Evolutionary conservation across 1,284 basidiomycete species (phyloP).

Genomic region (Peniophora sp.): DNA sequence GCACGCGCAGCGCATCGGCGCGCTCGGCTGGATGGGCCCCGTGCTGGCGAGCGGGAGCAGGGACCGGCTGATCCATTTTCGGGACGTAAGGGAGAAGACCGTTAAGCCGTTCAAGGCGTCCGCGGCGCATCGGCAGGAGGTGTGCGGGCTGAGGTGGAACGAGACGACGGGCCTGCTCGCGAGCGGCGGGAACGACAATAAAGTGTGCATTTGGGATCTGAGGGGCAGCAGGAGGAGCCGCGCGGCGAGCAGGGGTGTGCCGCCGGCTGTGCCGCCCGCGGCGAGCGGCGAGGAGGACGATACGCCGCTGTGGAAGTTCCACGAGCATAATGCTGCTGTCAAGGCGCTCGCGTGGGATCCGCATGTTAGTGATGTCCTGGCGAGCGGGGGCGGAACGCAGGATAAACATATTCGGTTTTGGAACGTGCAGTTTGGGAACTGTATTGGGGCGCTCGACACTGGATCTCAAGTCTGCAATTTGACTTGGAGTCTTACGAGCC

Average conservation of each 20-base stretch:
- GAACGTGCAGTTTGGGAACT: slow-evolving; percentile 85
- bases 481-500: slow-evolving; percentile 92
- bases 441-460: slow-evolving; percentile 85
- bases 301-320: slow-evolving; percentile 86
- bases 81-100: slow-evolving; percentile 77
- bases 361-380: slow-evolving; percentile 85
- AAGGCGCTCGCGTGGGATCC: slow-evolving; percentile 99
- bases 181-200: slow-evolving; percentile 97
- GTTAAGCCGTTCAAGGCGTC: slow-evolving; percentile 72
- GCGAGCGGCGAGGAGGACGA: slow-evolving; percentile 27
- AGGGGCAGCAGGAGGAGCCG: slow-evolving; percentile 44
- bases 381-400: slow-evolving; percentile 96
- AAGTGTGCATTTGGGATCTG: slow-evolving; percentile 93
- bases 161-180: slow-evolving; percentile 51
- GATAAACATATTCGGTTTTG: slow-evolving; percentile 97
- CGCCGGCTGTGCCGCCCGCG: slow-evolving; percentile 9
- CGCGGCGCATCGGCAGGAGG: slow-evolving; percentile 87
- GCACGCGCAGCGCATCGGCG: slow-evolving; percentile 85
- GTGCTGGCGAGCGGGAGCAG: slow-evolving; percentile 89
- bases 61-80: slow-evolving; percentile 86
- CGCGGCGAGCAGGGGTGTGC: slow-evolving; percentile 20
- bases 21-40: slow-evolving; percentile 89
- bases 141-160: slow-evolving; percentile 95
- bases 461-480: slow-evolving; percentile 97
- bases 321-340: slow-evolving; percentile 94